These are phyloP conservation scores for Schizopora paradoxa DNA, from an alignment of 1,284 basidiomycete species.

Conservation along the genomic window DNA sequence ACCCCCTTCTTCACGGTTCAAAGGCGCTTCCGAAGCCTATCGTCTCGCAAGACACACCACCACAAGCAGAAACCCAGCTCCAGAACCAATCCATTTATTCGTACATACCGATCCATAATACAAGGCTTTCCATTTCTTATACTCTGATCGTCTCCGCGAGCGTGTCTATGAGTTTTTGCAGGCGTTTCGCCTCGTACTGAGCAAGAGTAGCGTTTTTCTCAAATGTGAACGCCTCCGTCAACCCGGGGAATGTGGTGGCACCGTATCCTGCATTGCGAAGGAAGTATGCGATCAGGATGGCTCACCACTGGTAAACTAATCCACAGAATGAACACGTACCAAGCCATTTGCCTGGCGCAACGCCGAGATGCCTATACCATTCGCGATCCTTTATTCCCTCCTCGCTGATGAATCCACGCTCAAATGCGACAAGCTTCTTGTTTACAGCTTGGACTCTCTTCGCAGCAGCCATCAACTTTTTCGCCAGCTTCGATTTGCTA, in stretches of 20 bases:
- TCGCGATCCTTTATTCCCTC: conserved; percentile 75
- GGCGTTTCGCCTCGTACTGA: conserved; percentile 42
- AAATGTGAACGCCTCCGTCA: conserved; percentile 55
- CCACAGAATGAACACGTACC: conserved; percentile 7
- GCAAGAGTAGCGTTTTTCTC: conserved; percentile 42
- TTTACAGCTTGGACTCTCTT: conserved; percentile 65
- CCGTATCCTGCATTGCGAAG: conserved; percentile 42
- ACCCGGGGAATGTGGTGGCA: conserved; percentile 56
- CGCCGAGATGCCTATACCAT: conserved; percentile 84
- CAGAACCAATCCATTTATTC: too few species aligned
- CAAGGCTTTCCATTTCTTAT: too few species aligned
- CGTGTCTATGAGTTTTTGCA: conserved; percentile 36
- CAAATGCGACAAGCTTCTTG: conserved; percentile 68
- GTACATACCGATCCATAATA: too few species aligned
- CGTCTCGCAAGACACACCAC: too few species aligned
- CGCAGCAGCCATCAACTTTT: conserved; percentile 53
- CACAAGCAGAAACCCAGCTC: too few species aligned
- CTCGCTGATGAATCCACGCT: conserved; percentile 79
- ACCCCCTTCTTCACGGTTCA: too few species aligned
- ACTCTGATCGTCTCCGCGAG: conserved; percentile 29
- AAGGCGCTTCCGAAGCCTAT: too few species aligned
- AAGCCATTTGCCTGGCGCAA: conserved; percentile 87
- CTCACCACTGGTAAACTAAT: background rate
- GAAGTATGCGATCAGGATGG: background rate
- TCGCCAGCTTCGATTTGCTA: conserved; percentile 23